A percentile compares a stretch with the other conserved stretches of the same genome.
phyloP scores from a whole-genome alignment of 495 filamentous ascomycete genomes.

The Penicillium bovifimosum region DNA sequence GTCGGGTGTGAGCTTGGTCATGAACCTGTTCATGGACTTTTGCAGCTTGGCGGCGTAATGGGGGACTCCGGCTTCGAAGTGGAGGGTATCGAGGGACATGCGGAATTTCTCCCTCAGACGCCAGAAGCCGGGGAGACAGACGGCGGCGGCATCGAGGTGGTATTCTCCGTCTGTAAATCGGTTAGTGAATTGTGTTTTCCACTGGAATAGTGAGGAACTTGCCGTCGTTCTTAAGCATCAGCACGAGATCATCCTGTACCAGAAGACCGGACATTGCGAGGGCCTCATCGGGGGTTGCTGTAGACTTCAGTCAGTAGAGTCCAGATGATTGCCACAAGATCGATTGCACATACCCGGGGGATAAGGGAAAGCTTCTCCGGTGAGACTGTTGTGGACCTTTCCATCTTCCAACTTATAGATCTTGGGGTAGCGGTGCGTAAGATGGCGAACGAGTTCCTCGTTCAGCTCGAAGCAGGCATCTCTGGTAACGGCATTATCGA shows the following conservation, averaged over 20 bases:
- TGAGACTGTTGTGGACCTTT: conserved; percentile 60
- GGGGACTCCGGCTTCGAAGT: conserved; percentile 68
- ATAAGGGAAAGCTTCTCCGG: conserved; percentile 60
- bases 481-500: conserved; percentile 45
- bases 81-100: conserved; percentile 67
- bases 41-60: conserved; percentile 64
- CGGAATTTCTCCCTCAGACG: conserved; percentile 67
- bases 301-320: not conserved
- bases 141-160: conserved; percentile 64
- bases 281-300: conserved; percentile 39
- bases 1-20: conserved; percentile 50
- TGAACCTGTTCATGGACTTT: conserved; percentile 67
- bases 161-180: conserved; percentile 53
- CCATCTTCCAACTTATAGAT: conserved; percentile 51
- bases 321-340: not conserved
- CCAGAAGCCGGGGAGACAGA: conserved; percentile 72
- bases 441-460: conserved; percentile 60
- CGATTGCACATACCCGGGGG: conserved; percentile 44
- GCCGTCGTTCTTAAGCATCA: conserved; percentile 64
- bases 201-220: no score
- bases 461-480: conserved; percentile 61
- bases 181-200: not conserved
- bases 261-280: conserved; percentile 62
- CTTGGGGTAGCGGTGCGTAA: conserved; percentile 63
- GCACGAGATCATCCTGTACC: conserved; percentile 68